phyloP scores from a whole-genome alignment of 768 basidiomycete genomes.

The Candolleomyces eurysporus region DNA sequence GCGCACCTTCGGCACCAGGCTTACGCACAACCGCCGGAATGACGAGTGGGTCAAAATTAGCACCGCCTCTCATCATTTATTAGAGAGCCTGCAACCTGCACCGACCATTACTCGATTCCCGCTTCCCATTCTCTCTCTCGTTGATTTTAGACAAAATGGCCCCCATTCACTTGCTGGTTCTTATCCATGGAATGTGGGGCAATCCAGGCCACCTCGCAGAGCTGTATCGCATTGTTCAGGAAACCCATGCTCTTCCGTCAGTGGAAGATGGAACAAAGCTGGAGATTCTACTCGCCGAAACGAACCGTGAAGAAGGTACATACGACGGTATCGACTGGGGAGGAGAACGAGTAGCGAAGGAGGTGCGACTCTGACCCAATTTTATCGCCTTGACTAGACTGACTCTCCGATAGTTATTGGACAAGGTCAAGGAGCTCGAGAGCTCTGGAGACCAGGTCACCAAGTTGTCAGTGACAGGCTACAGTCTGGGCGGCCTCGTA shows the following conservation, averaged over 20 bases:
- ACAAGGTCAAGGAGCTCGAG: slow-evolving; percentile 53
- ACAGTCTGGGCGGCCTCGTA: slow-evolving; percentile 78
- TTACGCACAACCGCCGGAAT: too few relatives aligned
- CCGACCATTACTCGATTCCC: too few relatives aligned
- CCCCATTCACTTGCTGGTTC: slow-evolving; percentile 44
- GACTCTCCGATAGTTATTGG: slow-evolving; percentile 43
- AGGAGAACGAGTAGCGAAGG: slow-evolving; percentile 74
- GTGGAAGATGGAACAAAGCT: slow-evolving; percentile 44
- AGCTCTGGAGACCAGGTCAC: slow-evolving; percentile 55
- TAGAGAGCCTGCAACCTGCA: too few relatives aligned
- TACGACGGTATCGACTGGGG: slow-evolving; percentile 88
- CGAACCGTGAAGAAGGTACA: slow-evolving; percentile 63
- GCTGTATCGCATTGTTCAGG: slow-evolving; percentile 49
- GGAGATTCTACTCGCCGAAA: slow-evolving; percentile 61
- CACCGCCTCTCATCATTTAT: too few relatives aligned
- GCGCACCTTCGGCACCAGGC: too few relatives aligned
- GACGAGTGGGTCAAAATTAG: too few relatives aligned
- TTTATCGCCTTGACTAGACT: neutral
- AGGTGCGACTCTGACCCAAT: slow-evolving; percentile 43
- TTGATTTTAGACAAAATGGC: slow-evolving; percentile 6
- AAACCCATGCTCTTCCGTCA: slow-evolving; percentile 34
- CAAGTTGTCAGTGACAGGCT: slow-evolving; percentile 74
- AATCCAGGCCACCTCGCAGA: slow-evolving; percentile 63
- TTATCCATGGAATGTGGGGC: slow-evolving; percentile 82
- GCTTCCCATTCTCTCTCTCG: too few relatives aligned